A percentile compares a stretch with the other conserved stretches of the same genome.
Conservation (phyloP, 768 basidiomycete genomes). For the Russula brevipes region DNA sequence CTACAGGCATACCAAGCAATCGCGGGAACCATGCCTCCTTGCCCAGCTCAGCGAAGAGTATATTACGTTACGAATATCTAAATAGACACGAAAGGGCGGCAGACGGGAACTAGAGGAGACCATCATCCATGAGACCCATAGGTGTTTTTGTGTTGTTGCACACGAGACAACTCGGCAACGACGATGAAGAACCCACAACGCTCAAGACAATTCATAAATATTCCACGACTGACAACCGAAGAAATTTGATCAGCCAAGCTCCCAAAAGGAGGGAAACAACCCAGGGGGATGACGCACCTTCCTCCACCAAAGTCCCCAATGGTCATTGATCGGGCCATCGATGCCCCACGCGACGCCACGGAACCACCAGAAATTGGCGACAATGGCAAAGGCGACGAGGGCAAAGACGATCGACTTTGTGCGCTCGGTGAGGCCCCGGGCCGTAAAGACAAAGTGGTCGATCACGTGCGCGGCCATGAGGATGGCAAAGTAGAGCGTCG, state of each 20-base stretch:
- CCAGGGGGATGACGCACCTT: conserved; percentile 41
- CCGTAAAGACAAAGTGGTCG: conserved; percentile 89
- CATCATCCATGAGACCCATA: background rate
- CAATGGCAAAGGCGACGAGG: conserved; percentile 49
- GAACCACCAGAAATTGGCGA: conserved; percentile 95
- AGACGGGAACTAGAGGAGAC: background rate
- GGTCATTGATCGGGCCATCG: conserved; percentile 76
- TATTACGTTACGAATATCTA: conserved; percentile 23
- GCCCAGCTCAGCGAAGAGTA: background rate
- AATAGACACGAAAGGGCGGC: background rate
- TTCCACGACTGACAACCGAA: conserved; percentile 33
- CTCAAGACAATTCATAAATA: conserved; percentile 25
- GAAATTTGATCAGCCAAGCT: background rate
- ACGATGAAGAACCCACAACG: background rate
- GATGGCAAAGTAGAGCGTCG: conserved; percentile 95
- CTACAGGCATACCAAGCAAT: background rate
- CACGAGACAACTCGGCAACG: background rate
- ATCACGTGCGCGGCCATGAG: conserved; percentile 86
- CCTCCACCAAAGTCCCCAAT: conserved; percentile 79
- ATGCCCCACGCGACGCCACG: conserved; percentile 85
- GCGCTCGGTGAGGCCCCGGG: conserved; percentile 51
- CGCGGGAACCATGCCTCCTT: too few species aligned
- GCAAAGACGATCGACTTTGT: conserved; percentile 74
- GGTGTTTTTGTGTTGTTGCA: background rate
- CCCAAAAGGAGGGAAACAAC: background rate